Evolutionary conservation across 1,139 yeast species (phyloP), one percentile per base, ranked within the genome.

Genomic region (Scheffersomyces cryptocercus): DNA sequence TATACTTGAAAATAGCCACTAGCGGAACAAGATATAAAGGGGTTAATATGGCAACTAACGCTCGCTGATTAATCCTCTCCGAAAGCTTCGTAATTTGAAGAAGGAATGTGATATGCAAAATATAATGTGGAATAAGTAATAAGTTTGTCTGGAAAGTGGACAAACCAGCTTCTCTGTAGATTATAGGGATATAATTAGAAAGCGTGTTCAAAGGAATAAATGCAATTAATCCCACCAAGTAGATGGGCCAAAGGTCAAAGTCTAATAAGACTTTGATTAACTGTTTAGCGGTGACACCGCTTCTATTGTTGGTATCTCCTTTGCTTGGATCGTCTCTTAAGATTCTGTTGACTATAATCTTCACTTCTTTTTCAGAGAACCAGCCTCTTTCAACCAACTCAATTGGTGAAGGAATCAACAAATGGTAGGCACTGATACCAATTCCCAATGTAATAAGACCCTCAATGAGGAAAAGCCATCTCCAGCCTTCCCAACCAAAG

Each of bases 351-450:
- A 53, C 58, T 7, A 53, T 50, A 13, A 56, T 55, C 35, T 50
- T 51, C 35, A 49, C 54, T 35, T 56, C 56, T 31, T 55, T 39
- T 9, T 48, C 55, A 8, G 53, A 50, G 35, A 54, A 56, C 55
- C 55, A 52, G 28, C 59, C 59, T 20, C 52, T 51, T 73, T 67
- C 44, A 67, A 68, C 70, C 73, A 70, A 29, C 56, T 64, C 48
- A 72, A 38, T 34, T 4, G 48, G 48, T 16, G 43, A 37, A 3
- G 56, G 54, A 4, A 50, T 42, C 16, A 49, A 41, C 32, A 44
- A 45, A 26, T 34, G 41, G 28, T 42, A 48, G n/a, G 58, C 49
- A 31, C 48, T 47, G 3, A 53, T 37, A 5, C 58, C 61, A 33
- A 56, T 48, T 11, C 33, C 34, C 36, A 53, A 40, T 15, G 51